A percentile compares a stretch with the other conserved stretches of the same genome.
These are phyloP conservation scores for Penicillium griseofulvum DNA, from an alignment of 2,329 filamentous ascomycete genomes.

Conservation along the genomic window DNA sequence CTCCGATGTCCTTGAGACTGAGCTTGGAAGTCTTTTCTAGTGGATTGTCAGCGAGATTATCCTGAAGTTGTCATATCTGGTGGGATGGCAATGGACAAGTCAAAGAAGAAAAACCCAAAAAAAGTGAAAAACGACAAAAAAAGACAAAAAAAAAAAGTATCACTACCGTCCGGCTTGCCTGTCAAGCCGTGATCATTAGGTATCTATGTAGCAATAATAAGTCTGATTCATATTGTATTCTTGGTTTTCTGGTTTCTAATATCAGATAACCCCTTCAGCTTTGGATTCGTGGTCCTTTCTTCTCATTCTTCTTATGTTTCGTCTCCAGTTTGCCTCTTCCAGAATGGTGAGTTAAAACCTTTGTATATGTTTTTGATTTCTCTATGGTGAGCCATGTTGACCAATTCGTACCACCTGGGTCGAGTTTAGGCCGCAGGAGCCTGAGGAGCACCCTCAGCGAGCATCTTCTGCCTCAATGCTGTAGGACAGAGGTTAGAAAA, in stretches of 20 bases:
- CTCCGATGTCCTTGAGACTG: neutral
- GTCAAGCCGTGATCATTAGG: neutral
- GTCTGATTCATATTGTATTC: neutral
- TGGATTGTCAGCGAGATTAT: neutral
- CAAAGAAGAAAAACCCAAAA: neutral
- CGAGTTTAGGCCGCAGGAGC: slow-evolving; percentile 23
- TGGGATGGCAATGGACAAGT: neutral
- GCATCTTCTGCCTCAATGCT: slow-evolving; percentile 55
- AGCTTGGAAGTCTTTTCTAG: slow-evolving; percentile 7
- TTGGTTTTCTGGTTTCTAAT: neutral
- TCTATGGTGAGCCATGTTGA: neutral
- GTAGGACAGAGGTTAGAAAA: slow-evolving; percentile 18
- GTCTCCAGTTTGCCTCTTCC: neutral
- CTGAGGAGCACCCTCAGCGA: slow-evolving; percentile 41
- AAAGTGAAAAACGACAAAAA: neutral
- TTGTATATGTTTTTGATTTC: neutral
- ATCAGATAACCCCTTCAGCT: neutral
- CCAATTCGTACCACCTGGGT: neutral
- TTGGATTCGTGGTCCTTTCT: neutral
- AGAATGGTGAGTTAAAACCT: neutral
- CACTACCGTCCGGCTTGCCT: neutral
- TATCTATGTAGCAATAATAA: neutral
- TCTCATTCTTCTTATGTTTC: neutral
- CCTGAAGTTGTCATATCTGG: neutral
- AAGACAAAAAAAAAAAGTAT: neutral